Evolutionary conservation across 31 red algal species (phyloP).

Genomic region (Pterothamnion heteromorphum): DNA sequence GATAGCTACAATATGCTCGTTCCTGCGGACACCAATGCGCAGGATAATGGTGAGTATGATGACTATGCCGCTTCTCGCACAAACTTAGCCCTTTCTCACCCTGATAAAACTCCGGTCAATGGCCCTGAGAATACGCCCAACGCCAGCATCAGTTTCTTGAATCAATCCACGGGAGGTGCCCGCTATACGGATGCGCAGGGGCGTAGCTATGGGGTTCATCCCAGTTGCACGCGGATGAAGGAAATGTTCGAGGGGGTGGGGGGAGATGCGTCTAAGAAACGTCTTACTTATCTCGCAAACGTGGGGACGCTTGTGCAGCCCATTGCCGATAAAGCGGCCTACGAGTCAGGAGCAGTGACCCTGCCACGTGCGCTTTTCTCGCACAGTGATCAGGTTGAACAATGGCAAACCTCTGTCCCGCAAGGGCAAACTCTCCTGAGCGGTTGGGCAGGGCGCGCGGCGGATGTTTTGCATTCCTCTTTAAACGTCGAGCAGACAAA

Average conservation of each 20-base stretch:
- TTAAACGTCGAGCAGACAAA: background rate
- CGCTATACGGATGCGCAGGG: no score
- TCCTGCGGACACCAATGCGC: background rate
- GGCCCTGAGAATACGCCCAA: background rate
- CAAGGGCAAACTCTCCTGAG: background rate
- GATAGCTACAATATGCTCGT: slow-evolving; percentile 28
- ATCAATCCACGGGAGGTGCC: no score
- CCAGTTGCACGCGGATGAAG: background rate
- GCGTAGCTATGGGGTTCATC: background rate
- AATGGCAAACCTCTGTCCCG: slow-evolving; percentile 42
- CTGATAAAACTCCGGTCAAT: background rate
- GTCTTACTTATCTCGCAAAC: background rate
- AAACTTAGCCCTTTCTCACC: background rate
- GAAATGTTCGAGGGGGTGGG: background rate
- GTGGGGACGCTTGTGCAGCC: slow-evolving; percentile 19
- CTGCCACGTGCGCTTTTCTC: slow-evolving; percentile 3
- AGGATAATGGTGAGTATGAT: background rate
- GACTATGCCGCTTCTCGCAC: background rate
- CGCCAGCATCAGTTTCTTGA: no score
- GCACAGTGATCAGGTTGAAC: slow-evolving; percentile 24
- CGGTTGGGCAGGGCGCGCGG: background rate
- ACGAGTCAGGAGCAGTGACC: background rate
- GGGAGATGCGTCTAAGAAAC: no score
- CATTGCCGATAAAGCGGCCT: background rate
- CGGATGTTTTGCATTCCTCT: background rate